Percentiles rank a stretch among this genome's conserved stretches.
These are phyloP conservation scores for Immersiporthe knoxdaviesiana DNA, from an alignment of 2,329 filamentous ascomycete genomes.

Conservation along the genomic window DNA sequence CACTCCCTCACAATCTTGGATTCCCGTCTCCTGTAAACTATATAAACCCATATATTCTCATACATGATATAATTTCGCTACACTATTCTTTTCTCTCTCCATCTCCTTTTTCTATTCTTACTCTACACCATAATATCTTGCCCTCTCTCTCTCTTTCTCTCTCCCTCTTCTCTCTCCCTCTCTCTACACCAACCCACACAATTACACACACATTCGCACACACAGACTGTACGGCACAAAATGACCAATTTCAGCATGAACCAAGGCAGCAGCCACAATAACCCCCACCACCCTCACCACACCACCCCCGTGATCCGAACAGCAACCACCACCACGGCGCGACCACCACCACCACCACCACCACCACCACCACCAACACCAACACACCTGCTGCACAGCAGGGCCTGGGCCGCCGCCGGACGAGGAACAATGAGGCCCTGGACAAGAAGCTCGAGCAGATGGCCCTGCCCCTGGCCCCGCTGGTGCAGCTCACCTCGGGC, in stretches of 20 bases:
- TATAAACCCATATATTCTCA: slow-evolving; percentile 5
- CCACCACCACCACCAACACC: no score
- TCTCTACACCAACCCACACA: not conserved
- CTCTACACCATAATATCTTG: not conserved
- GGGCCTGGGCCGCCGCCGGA: slow-evolving; percentile 41
- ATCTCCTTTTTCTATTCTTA: not conserved
- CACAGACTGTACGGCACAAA: not conserved
- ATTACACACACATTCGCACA: no score
- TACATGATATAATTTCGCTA: not conserved
- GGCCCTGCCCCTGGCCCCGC: slow-evolving; percentile 66
- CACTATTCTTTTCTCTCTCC: not conserved
- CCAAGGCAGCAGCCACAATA: slow-evolving; percentile 23
- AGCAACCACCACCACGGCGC: slow-evolving; percentile 26
- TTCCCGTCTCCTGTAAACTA: slow-evolving; percentile 18
- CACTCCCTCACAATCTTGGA: not conserved
- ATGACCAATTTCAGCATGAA: slow-evolving; percentile 24
- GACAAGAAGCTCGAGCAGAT: slow-evolving; percentile 67
- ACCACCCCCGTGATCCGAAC: slow-evolving; percentile 7
- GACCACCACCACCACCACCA: no score
- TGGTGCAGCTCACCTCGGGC: slow-evolving; percentile 66
- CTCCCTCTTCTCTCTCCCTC: not conserved
- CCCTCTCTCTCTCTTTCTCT: not conserved
- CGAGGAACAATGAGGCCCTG: slow-evolving; percentile 55
- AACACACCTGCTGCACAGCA: slow-evolving; percentile 20
- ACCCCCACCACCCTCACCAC: slow-evolving; percentile 26